A percentile compares a stretch with the other conserved stretches of the same genome.
Evolutionary conservation across 805 yeast genomes (phyloP).

Genomic region (Yarrowia osloensis): DNA sequence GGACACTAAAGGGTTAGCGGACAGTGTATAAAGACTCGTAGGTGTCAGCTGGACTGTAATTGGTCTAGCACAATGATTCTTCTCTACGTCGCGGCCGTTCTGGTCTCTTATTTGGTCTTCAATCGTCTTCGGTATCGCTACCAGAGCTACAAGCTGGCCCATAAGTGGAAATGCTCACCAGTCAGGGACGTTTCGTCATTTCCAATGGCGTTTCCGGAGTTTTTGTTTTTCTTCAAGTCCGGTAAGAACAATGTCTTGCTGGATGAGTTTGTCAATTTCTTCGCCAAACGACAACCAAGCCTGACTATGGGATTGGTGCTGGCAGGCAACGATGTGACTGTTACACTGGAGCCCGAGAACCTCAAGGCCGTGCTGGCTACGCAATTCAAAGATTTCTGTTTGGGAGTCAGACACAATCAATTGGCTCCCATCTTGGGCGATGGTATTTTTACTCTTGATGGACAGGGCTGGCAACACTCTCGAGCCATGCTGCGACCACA

Average conservation of each 20-base stretch:
- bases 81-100: background rate
- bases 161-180: background rate
- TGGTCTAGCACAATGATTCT: background rate
- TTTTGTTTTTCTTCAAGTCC: background rate
- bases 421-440: constrained; percentile 42
- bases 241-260: constrained; percentile 1
- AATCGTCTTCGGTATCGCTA: background rate
- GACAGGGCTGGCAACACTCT: constrained; percentile 44
- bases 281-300: background rate
- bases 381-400: constrained; percentile 40
- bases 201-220: background rate
- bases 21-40: background rate
- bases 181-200: background rate
- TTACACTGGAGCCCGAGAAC: constrained; percentile 42
- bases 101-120: background rate
- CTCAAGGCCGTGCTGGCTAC: constrained; percentile 42
- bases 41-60: background rate
- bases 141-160: background rate
- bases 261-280: background rate
- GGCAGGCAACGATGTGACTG: constrained; percentile 11
- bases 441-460: constrained; percentile 45
- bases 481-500: constrained; percentile 45
- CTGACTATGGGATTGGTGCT: background rate
- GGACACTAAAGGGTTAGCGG: background rate
- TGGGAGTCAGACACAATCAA: constrained; percentile 38